Evolutionary conservation across 257 asterid species (phyloP), one percentile per base, ranked within the genome.

Genomic region (Primulina huaijiensis): DNA sequence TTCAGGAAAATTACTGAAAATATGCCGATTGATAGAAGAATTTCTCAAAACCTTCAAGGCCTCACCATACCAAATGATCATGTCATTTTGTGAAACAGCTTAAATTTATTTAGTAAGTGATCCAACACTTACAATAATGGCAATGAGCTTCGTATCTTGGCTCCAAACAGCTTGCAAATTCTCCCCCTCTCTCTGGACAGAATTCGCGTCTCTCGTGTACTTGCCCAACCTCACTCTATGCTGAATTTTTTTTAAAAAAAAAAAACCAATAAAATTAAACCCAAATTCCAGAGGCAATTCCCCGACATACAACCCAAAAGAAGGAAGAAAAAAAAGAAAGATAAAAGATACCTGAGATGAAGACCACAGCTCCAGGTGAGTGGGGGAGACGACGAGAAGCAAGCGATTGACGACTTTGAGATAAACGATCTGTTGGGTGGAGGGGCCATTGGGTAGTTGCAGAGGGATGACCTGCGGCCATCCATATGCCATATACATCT

Each of bases 381-480:
- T 78, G 4, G 98, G 96, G 7, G 91, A 78, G 56, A 94, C 96
- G 8, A 88, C 89, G 25, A 94, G 97, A 66, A 94, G 83, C 80
- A 94, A 74, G 1, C 98, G 86, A 78, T 91, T 89, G 21, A 79
- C 81, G 46, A 91, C 85, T 77, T 91, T 91, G 77, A 94, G 87
- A 76, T 89, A 89, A 7, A 89, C 85, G 88, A 91, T 94, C 77
- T 79, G 89, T 78, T 84, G 85, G 11, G 85, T 72, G 64, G 93
- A 82, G 34, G 92, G 81, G 70, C 83, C 76, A 37, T 76, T 57
- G 2, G 92, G 87, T 27, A 76, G 82, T 80, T 91, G 93, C 65
- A 91, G 76, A 25, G 99, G 99, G 81, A 94, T 91, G 74, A 91
- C 98, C 93, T 91, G 99, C 72, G 99, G 98, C 98, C 99, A 94